Conservation (phyloP, 2,329 filamentous ascomycete genomes). For the Conoideocrella luteorostrata region DNA sequence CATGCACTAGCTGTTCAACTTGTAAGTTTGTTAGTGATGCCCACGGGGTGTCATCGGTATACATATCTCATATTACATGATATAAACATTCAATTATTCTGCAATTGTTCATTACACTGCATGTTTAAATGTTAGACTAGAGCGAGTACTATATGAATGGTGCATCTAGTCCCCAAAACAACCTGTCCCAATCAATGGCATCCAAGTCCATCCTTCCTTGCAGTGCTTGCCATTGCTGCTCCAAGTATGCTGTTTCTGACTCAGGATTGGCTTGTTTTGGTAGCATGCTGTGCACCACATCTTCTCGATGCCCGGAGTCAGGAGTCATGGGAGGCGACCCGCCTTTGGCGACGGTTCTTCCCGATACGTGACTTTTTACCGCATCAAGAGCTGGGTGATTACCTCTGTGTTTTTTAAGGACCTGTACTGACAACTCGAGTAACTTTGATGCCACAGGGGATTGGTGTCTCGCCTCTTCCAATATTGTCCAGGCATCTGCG, state of each 20-base stretch:
- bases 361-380: conserved; percentile 12
- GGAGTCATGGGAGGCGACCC: conserved; percentile 22
- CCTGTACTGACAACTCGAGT: conserved; percentile 22
- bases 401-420: conserved; percentile 25
- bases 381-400: conserved; percentile 17
- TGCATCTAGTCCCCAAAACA: conserved; percentile 28
- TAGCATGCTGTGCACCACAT: conserved; percentile 7
- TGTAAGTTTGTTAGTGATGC: too few relatives aligned
- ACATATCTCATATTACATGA: too few relatives aligned
- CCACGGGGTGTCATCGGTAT: too few relatives aligned
- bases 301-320: conserved; percentile 17
- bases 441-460: conserved; percentile 23
- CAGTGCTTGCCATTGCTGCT: conserved; percentile 20
- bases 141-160: conserved; percentile 21
- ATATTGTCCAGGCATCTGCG: conserved; percentile 27
- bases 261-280: conserved; percentile 10
- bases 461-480: conserved; percentile 23
- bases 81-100: too few relatives aligned
- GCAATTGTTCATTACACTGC: too few relatives aligned
- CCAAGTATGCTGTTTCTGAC: conserved; percentile 14
- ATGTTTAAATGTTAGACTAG: too few relatives aligned
- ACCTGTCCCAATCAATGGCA: conserved; percentile 28
- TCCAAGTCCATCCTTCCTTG: conserved; percentile 26
- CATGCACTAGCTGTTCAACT: too few relatives aligned
- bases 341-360: neutral